Conservation (phyloP, 306 rosid genomes). For the Echinosophora koreensis region DNA sequence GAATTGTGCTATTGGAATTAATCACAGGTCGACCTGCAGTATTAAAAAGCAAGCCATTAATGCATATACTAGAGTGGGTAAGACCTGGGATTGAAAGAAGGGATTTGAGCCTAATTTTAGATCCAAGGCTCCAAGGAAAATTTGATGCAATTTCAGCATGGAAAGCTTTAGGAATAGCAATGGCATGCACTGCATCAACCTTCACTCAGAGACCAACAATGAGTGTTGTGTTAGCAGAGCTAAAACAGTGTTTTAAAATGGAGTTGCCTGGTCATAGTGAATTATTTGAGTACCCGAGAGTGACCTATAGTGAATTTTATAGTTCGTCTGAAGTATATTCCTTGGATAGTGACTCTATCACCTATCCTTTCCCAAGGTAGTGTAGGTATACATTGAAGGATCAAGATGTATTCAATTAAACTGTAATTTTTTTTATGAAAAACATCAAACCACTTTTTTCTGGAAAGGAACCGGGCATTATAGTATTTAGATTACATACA, state of each 20-base stretch:
- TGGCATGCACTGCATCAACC: slow-evolving; percentile 58
- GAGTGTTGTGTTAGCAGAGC: slow-evolving; percentile 59
- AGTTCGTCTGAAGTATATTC: slow-evolving; percentile 52
- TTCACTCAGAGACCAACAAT: slow-evolving; percentile 64
- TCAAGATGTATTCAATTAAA: too few species aligned
- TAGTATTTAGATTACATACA: too few species aligned
- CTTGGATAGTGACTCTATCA: slow-evolving; percentile 49
- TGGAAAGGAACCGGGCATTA: too few species aligned
- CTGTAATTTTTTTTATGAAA: too few species aligned
- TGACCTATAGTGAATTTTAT: slow-evolving; percentile 33
- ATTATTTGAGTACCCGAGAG: slow-evolving; percentile 37
- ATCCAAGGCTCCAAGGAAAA: slow-evolving; percentile 57
- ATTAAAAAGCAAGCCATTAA: slow-evolving; percentile 45
- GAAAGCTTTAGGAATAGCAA: slow-evolving; percentile 63
- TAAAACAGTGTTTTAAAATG: slow-evolving; percentile 55
- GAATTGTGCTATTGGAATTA: slow-evolving; percentile 66
- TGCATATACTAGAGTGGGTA: slow-evolving; percentile 63
- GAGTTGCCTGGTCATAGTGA: slow-evolving; percentile 48
- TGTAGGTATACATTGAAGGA: neutral
- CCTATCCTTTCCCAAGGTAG: slow-evolving; percentile 52
- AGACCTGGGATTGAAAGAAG: slow-evolving; percentile 49
- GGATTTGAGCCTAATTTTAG: slow-evolving; percentile 50
- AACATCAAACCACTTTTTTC: too few species aligned
- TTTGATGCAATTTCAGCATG: slow-evolving; percentile 47
- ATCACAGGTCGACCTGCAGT: slow-evolving; percentile 69